Percentiles rank a stretch among this genome's conserved stretches.
Evolutionary conservation across 192 early-diverging fungal genomes (phyloP).

Genomic region (Coemansia guatemalensis): DNA sequence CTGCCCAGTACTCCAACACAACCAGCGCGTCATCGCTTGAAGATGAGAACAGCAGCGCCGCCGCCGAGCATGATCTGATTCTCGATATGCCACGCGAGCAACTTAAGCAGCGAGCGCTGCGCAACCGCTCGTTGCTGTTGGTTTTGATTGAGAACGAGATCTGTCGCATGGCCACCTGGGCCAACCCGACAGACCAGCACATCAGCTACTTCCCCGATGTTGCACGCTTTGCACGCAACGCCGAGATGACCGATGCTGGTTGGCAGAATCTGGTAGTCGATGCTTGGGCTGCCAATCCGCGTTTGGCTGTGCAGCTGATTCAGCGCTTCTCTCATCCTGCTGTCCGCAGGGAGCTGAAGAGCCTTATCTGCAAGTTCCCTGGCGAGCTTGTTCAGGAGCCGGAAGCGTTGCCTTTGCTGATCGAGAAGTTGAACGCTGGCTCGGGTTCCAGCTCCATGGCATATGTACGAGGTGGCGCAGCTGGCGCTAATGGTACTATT

Average conservation of each 20-base stretch:
- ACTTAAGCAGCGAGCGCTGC: conserved; percentile 32
- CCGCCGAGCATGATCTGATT: conserved; percentile 17
- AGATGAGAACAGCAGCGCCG: conserved; percentile 12
- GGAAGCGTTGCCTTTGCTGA: conserved; percentile 70
- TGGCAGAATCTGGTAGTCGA: conserved; percentile 76
- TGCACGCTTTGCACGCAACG: conserved; percentile 24
- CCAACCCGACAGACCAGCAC: conserved; percentile 65
- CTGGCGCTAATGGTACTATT: not conserved
- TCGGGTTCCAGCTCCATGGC: not conserved
- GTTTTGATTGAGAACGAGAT: conserved; percentile 90
- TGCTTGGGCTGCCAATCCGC: conserved; percentile 86
- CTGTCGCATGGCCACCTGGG: conserved; percentile 80
- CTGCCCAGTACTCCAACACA: conserved; percentile 15
- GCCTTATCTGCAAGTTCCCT: conserved; percentile 62
- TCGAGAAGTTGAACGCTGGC: conserved; percentile 57
- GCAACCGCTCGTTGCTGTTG: conserved; percentile 59
- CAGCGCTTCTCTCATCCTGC: conserved; percentile 71
- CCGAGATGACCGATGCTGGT: conserved; percentile 57
- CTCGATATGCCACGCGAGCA: conserved; percentile 35
- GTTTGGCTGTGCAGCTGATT: conserved; percentile 74
- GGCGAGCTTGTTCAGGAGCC: conserved; percentile 68
- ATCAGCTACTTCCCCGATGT: conserved; percentile 36
- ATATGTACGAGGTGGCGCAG: not conserved
- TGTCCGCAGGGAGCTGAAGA: conserved; percentile 65
- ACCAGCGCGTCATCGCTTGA: conserved; percentile 36